Evolutionary conservation across 2,329 filamentous ascomycete species (phyloP), one percentile per base, ranked within the genome.

Genomic region (Phialemonium atrogriseum): DNA sequence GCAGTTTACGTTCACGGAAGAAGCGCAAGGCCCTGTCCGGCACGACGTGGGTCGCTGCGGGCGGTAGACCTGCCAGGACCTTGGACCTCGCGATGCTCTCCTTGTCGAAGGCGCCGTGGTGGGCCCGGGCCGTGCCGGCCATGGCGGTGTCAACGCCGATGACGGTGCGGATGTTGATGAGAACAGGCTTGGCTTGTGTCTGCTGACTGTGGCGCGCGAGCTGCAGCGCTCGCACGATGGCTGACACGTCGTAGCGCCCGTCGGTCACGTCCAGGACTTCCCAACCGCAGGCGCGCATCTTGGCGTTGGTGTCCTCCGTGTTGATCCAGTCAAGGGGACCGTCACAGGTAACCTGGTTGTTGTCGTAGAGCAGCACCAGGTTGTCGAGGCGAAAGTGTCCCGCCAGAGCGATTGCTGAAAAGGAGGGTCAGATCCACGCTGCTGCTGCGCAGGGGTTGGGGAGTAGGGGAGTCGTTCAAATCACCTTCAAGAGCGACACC

Each of bases 321-420:
- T 68, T 70, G 3, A 61, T 52, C 61, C 70, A 45, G 31, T 71
- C 66, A 0, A 73, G 61, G 0, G 61, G 60, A 2, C 70, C 70
- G 33, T 74, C 70, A 34, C 69, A 74, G 5, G 68, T 73, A 20
- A 75, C 58, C 36, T 69, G 62, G 45, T 75, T 74, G 45, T 75
- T 74, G 43, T 75, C 70, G 37, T 73, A 74, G 13, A 73, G 64
- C 10, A 74, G 45, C 1, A 59, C 63, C 11, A 75, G 47, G 45
- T 74, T 73, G 43, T 70, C 61, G 4, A 75, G 51, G 28, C 55
- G 56, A 39, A 62, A 52, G 43, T 69, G 67, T 1, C 69, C 68
- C 10, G 68, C 70, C 10, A 72, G 54, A 0, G 63, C 66, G 24
- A 75, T 64, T 0, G 70, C 66, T n/a, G n/a, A n/a, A n/a, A n/a